Evolutionary conservation across 2,329 filamentous ascomycete species (phyloP), one percentile per base, ranked within the genome.

Genomic region (Ceratocystis cacaofunesta): DNA sequence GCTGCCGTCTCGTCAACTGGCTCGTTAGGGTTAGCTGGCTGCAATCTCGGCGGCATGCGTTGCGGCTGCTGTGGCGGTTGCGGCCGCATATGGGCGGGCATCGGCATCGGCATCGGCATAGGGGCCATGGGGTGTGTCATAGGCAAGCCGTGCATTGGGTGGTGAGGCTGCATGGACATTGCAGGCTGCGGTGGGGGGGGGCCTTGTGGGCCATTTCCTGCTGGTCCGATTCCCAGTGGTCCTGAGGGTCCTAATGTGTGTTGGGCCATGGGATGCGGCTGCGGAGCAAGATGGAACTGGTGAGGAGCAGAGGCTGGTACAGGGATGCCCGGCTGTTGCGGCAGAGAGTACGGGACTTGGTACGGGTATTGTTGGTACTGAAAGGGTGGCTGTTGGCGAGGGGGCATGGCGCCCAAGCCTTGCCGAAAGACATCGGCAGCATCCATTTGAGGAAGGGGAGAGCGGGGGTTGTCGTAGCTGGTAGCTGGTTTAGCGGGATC

Each of bases 351-450:
- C 5, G 62, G 62, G 28, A 66, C 52, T 32, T 68, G 66, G 63
- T 63, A 66, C 25, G 63, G 66, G 43, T 68, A 66, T 55, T 63
- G 63, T 46, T 65, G 41, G 30, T 61, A 66, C 52, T 68, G 66
- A 15, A 62, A 64, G 19, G 66, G 66, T 12, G 52, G 61, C 58
- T 68, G 66, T 55, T 68, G 66, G 28, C 61, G 66, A 57, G 48
- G 68, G 41, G 68, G 68, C 66, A 65, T 72, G 73, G 72, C 70
- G 71, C 76, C 77, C 67, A 84, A 77, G 71, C 81, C 82, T 72
- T 82, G 83, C 69, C 81, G 81, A 71, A 85, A 84, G 71, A 85
- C 77, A 71, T 80, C 78, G 68, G 79, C 77, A 69, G 81, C 78
- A 72, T 86, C 82, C 84, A 87, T 87, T 68, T 70, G 32, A 15